Base-by-base conservation (phyloP, 768 basidiomycete species). In the Termitomyces sp. region DNA sequence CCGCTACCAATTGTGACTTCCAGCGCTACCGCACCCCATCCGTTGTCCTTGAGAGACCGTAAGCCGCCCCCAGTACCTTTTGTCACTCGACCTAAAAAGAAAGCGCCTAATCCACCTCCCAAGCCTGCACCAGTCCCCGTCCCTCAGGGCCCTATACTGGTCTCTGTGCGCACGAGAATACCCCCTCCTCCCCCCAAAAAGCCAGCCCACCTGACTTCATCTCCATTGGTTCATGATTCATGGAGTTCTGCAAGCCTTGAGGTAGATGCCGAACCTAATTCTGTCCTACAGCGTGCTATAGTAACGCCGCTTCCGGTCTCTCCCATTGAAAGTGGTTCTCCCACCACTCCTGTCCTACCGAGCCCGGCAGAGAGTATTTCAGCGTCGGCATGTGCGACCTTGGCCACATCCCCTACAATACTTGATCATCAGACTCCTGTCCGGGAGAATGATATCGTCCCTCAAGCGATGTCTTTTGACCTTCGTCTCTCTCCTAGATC, bases 301-400 rank as follows among this genome's bases (percentile, higher is more conserved):
- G 70, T 68, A 4, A 73, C 73, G 0, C 73, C 74, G 11, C 67
- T 77, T 25, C 77, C 77, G 21, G 55, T 64, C 30, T 76, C 73
- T 43, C 75, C 76, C 5, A 57, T 70, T 47, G 64, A 70, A 34
- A 57, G 28, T 40, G 55, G 35, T 32, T 54, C 21, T 16, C 49
- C 59, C 25, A 44, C 28, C 3, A 51, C 52, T 19, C 41, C 56
- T 25, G 39, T 35, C 25, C 28, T 37, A 19, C 28, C 41, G 17
- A 58, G 44, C 40, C 37, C 46, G 8, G 27, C 43, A 7, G 39
- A 30, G 34, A 53, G 21, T 19, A 32, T 19, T 23, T 34, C 42
- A 16, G 11, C 43, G 14, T 46, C 35, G 25, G 17, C n/a, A 6
- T 39, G 28, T n/a, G 35, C 52, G 42, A 44, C 53, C 4, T 28